Percentiles rank a stretch among this genome's conserved stretches.
phyloP scores from a whole-genome alignment of 495 filamentous ascomycete species.

The Penicillium coffeae region DNA sequence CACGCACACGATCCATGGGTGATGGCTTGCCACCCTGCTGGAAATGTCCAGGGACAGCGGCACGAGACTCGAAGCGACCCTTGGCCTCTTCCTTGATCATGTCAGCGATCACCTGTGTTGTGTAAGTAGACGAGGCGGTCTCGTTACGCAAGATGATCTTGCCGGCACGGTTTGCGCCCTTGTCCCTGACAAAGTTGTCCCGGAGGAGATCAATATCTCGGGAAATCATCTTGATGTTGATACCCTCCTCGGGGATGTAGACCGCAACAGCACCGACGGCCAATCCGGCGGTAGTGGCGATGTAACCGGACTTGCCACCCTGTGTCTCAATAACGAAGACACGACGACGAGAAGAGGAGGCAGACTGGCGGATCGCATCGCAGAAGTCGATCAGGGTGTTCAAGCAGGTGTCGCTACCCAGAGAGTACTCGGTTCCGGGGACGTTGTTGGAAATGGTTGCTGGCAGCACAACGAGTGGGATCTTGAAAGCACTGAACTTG shows the following conservation, averaged over 20 bases:
- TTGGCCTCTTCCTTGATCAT: constrained; percentile 94
- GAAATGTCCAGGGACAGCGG: constrained; percentile 92
- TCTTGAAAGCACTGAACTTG: constrained; percentile 78
- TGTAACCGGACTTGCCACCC: constrained; percentile 90
- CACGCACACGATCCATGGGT: constrained; percentile 92
- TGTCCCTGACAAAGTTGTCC: constrained; percentile 78
- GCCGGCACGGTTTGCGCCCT: constrained; percentile 84
- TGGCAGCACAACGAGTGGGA: constrained; percentile 87
- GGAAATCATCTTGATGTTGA: constrained; percentile 88
- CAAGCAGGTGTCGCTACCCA: constrained; percentile 94
- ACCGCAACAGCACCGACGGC: constrained; percentile 90
- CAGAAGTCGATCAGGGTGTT: constrained; percentile 97
- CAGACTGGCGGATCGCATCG: constrained; percentile 95
- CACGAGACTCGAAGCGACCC: constrained; percentile 88
- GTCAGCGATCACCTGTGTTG: constrained; percentile 85
- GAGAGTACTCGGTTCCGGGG: constrained; percentile 93
- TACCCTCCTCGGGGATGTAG: constrained; percentile 95
- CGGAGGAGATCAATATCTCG: constrained; percentile 88
- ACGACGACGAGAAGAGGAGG: constrained; percentile 82
- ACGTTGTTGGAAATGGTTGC: constrained; percentile 99
- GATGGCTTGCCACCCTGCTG: constrained; percentile 93
- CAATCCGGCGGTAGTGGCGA: constrained; percentile 85
- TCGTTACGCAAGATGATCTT: constrained; percentile 95
- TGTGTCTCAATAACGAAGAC: constrained; percentile 99
- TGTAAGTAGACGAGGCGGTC: constrained; percentile 83